Conservation (phyloP, 2,329 filamentous ascomycete species). For the Botrytis paeoniae region DNA sequence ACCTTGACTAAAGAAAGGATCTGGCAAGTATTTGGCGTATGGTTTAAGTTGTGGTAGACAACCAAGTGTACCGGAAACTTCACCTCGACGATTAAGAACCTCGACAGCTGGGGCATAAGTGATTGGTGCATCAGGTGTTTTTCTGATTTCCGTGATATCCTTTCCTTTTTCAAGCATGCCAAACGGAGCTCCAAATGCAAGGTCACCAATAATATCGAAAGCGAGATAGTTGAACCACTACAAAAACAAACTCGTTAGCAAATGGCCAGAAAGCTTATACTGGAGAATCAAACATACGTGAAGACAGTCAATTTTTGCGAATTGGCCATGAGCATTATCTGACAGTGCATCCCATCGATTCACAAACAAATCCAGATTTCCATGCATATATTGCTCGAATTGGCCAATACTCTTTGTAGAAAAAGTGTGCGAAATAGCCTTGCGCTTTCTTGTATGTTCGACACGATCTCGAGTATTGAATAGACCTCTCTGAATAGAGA, state of each 20-base stretch:
- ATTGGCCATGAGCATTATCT: slow-evolving; percentile 41
- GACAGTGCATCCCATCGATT: slow-evolving; percentile 67
- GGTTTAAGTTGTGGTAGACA: slow-evolving; percentile 72
- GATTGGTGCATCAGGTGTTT: slow-evolving; percentile 56
- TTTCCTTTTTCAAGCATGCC: slow-evolving; percentile 78
- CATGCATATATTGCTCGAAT: slow-evolving; percentile 86
- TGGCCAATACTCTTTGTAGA: slow-evolving; percentile 74
- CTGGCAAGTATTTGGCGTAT: slow-evolving; percentile 75
- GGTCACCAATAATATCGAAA: slow-evolving; percentile 52
- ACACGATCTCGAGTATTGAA: slow-evolving; percentile 83
- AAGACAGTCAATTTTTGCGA: slow-evolving; percentile 68
- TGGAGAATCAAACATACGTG: slow-evolving; percentile 38
- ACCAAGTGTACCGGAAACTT: slow-evolving; percentile 78
- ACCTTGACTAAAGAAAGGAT: slow-evolving; percentile 76
- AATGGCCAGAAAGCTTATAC: background rate
- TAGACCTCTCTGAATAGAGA: slow-evolving; percentile 77
- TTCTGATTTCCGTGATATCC: slow-evolving; percentile 72
- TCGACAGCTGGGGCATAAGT: slow-evolving; percentile 77
- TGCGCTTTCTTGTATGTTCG: slow-evolving; percentile 85
- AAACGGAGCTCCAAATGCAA: slow-evolving; percentile 74
- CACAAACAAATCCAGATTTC: slow-evolving; percentile 72
- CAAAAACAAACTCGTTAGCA: background rate
- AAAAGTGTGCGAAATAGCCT: slow-evolving; percentile 85
- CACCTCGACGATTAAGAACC: slow-evolving; percentile 82
- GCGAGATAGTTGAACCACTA: slow-evolving; percentile 70